These are phyloP conservation scores for Backusella sp. DNA, from an alignment of 192 early-diverging fungal species.

Conservation along the genomic window DNA sequence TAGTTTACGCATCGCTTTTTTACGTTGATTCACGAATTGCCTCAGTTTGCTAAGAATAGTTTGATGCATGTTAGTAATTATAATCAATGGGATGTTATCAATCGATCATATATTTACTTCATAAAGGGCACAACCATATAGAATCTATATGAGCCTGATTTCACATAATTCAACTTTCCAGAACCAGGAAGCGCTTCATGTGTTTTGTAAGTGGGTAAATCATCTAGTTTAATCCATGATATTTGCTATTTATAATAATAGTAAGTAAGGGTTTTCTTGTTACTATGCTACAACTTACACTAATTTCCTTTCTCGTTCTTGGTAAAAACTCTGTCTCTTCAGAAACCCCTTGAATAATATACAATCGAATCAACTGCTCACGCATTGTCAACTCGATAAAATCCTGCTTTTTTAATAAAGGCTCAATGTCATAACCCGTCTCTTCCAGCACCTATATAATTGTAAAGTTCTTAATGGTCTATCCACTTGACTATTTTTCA, in stretches of 20 bases:
- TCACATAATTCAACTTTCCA: slow-evolving; percentile 9
- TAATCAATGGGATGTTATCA: no score
- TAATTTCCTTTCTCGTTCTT: slow-evolving; percentile 92
- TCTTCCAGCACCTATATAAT: slow-evolving; percentile 79
- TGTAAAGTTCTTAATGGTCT: not conserved
- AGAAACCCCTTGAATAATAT: slow-evolving; percentile 86
- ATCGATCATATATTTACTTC: slow-evolving; percentile 24
- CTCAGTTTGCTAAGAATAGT: slow-evolving; percentile 13
- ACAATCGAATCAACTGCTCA: slow-evolving; percentile 88
- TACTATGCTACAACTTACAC: slow-evolving; percentile 49
- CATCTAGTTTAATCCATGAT: slow-evolving; percentile 65
- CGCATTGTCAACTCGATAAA: slow-evolving; percentile 87
- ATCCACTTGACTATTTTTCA: not conserved
- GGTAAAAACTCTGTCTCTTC: slow-evolving; percentile 81
- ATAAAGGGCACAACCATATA: slow-evolving; percentile 77
- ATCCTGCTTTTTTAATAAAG: slow-evolving; percentile 69
- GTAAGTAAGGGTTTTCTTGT: no score
- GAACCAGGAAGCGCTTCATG: slow-evolving; percentile 20
- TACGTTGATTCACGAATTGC: slow-evolving; percentile 28
- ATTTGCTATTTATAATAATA: slow-evolving; percentile 44
- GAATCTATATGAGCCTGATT: slow-evolving; percentile 42
- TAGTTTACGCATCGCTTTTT: not conserved
- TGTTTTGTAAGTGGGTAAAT: slow-evolving; percentile 58
- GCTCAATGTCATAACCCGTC: slow-evolving; percentile 87
- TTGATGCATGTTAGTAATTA: not conserved